phyloP scores from a whole-genome alignment of 768 basidiomycete genomes.

The Ramaria sp. region DNA sequence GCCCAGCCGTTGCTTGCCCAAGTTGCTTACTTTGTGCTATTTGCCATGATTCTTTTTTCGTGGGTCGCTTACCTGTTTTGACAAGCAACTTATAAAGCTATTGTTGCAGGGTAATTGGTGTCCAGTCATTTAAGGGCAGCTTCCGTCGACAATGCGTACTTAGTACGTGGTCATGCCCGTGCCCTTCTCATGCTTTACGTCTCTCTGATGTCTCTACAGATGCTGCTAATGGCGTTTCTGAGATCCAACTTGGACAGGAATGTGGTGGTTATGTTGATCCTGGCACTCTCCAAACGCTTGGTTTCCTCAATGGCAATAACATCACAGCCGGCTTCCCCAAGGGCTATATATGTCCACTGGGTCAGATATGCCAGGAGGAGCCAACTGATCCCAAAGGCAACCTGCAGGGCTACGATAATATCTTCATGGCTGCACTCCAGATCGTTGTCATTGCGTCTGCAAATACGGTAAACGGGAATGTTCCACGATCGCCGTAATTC shows the following conservation, averaged over 20 bases:
- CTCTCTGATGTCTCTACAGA: not conserved
- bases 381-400: slow-evolving; percentile 52
- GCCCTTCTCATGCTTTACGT: not conserved
- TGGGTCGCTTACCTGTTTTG: slow-evolving; percentile 25
- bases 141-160: slow-evolving; percentile 35
- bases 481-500: slow-evolving; percentile 7
- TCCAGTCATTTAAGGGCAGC: slow-evolving; percentile 87
- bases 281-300: slow-evolving; percentile 31
- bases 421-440: slow-evolving; percentile 73
- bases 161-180: slow-evolving; percentile 3
- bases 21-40: slow-evolving; percentile 85
- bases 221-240: slow-evolving; percentile 20
- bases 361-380: slow-evolving; percentile 79
- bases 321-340: slow-evolving; percentile 36
- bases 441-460: slow-evolving; percentile 77
- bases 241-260: slow-evolving; percentile 33
- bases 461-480: slow-evolving; percentile 44
- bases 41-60: slow-evolving; percentile 86
- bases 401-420: slow-evolving; percentile 80
- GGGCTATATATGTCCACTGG: slow-evolving; percentile 84
- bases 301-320: slow-evolving; percentile 31
- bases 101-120: slow-evolving; percentile 67
- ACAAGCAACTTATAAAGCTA: not conserved
- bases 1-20: slow-evolving; percentile 83
- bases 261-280: slow-evolving; percentile 81